phyloP scores from a whole-genome alignment of 306 rosid species.

The Casuarina cunninghamiana region DNA sequence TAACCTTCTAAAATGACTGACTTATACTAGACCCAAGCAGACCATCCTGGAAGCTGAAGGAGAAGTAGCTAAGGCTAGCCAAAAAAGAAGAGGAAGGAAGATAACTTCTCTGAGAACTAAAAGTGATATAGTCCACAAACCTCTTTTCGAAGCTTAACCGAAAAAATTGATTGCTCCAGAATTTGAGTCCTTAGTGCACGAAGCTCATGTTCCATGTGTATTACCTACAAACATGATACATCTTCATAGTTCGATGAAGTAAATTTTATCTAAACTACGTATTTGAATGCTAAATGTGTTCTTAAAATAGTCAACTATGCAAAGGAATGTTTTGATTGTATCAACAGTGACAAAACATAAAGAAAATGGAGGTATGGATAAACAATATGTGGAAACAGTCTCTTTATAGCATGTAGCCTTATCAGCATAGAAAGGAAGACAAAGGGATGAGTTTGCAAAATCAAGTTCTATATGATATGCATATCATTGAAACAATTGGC shows the following conservation, averaged over 20 bases:
- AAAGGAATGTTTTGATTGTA: not conserved
- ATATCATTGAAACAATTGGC: not conserved
- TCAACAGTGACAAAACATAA: not conserved
- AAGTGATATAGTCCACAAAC: slow-evolving; percentile 43
- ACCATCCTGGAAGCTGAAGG: slow-evolving; percentile 96
- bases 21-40: slow-evolving; percentile 78
- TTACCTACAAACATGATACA: slow-evolving; percentile 53
- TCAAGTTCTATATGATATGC: not conserved
- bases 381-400: not conserved
- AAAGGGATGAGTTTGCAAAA: not conserved
- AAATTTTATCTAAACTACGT: not conserved
- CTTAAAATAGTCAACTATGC: not conserved
- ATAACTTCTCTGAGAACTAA: not conserved
- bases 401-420: not conserved
- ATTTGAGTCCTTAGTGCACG: slow-evolving; percentile 84
- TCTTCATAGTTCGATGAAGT: slow-evolving; percentile 16
- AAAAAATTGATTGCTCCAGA: slow-evolving; percentile 72
- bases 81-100: not conserved
- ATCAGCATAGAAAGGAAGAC: not conserved
- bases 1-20: slow-evolving; percentile 20
- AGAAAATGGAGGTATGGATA: not conserved
- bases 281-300: not conserved
- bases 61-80: slow-evolving; percentile 57
- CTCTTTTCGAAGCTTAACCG: slow-evolving; percentile 90
- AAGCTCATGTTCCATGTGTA: slow-evolving; percentile 93